Percentiles rank a stretch among this genome's conserved stretches.
Evolutionary conservation across 192 early-diverging fungal species (phyloP).

Genomic region (Phycomyces blakesleeanus): DNA sequence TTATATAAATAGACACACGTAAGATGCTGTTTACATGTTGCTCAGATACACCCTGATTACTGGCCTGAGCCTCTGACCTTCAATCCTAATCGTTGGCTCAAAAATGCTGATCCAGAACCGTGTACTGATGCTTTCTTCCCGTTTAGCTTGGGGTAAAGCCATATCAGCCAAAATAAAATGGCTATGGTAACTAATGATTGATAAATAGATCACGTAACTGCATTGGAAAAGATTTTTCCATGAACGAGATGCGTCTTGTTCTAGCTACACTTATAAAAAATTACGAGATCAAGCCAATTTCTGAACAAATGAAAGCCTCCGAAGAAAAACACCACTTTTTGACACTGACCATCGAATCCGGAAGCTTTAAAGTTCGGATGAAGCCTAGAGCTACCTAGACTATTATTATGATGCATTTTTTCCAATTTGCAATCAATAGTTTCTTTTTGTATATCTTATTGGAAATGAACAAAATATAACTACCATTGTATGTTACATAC

Average conservation of each 20-base stretch:
- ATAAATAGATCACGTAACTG: conserved; percentile 43
- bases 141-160: conserved; percentile 41
- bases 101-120: conserved; percentile 28
- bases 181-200: too few relatives aligned
- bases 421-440: too few relatives aligned
- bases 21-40: conserved; percentile 2
- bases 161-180: conserved; percentile 21
- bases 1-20: background rate
- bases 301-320: conserved; percentile 12
- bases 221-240: conserved; percentile 47
- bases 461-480: too few relatives aligned
- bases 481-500: too few relatives aligned
- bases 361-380: background rate
- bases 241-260: conserved; percentile 42
- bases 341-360: background rate
- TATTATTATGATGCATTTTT: too few relatives aligned
- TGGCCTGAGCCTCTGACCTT: conserved; percentile 43
- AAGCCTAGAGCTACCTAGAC: background rate
- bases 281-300: conserved; percentile 40
- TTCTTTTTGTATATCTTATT: too few relatives aligned
- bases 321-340: conserved; percentile 10
- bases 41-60: conserved; percentile 29
- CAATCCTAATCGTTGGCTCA: conserved; percentile 47
- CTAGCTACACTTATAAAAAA: conserved; percentile 38
- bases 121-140: conserved; percentile 42